Base-by-base conservation (phyloP, 768 basidiomycete species). In the Krasilnikovozyma curviuscula region DNA sequence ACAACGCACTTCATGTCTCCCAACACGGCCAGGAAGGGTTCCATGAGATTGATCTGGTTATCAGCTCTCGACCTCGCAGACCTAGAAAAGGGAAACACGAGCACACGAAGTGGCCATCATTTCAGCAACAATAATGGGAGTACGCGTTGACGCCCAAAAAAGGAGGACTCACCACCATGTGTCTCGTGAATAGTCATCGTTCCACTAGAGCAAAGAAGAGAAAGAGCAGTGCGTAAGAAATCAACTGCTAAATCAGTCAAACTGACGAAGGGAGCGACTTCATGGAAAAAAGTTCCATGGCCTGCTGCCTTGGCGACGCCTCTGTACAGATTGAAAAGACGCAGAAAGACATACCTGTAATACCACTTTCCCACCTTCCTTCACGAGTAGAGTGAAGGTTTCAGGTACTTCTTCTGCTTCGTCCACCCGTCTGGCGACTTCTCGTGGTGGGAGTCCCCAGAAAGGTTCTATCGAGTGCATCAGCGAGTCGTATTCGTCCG, bases 31-130 rank as follows among this genome's bases (percentile, higher is more conserved):
- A 65, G 45, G 55, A 66, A 66, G 21, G 62, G 62, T 46, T 65
- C 63, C 62, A 66, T 63, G 50, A 66, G 45, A 44, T 66, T 66
- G 59, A 64, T 61, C 52, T 66, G 65, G 21, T 54, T 54, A 51
- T 66, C 65, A n/a, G 65, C 65, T 43, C 65, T 49, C 5, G 61
- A 56, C 47, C 65, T 24, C 41, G 59, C 59, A 6, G 61, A 61
- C 61, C 9, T 32, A 18, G 16, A 9, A 12, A 38, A 13, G 9
- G 16, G 33, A n/a, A 5, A 5, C 3, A 24, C 4, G 5, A 35
- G 21, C n/a, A 24, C 21, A 18, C 34, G 21, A 33, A 23, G 2
- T 14, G 35, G n/a, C n/a, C n/a, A n/a, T n/a, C n/a, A n/a, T n/a
- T n/a, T 46, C 32, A 46, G 44, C 21, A 23, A 30, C 8, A 46